Evolutionary conservation across 345 rosid species (phyloP).

Genomic region (Corymbia maculata): DNA sequence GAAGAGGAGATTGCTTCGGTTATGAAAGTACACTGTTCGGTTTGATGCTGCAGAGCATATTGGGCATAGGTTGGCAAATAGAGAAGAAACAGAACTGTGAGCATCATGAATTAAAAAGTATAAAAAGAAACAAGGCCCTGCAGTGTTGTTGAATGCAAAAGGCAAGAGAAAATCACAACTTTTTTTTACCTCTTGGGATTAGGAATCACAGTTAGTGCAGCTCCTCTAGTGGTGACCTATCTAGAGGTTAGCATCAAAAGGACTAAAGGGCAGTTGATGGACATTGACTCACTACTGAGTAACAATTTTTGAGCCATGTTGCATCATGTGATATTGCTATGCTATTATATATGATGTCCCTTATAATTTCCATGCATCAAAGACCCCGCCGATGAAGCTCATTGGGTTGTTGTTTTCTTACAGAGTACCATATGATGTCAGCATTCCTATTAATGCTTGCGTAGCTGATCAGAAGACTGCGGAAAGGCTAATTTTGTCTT

Average conservation of each 20-base stretch:
- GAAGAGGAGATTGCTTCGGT: background rate
- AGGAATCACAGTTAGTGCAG: background rate
- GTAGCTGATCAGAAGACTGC: too few species aligned
- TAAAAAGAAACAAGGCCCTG: background rate
- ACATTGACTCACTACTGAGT: background rate
- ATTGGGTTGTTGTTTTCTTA: too few species aligned
- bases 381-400: too few species aligned
- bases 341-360: too few species aligned
- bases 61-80: background rate
- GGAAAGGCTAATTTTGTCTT: too few species aligned
- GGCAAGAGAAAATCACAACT: too few species aligned
- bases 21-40: accelerated
- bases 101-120: background rate
- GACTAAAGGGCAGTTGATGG: background rate
- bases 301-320: background rate
- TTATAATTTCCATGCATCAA: too few species aligned
- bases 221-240: background rate
- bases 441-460: too few species aligned
- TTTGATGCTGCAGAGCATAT: background rate
- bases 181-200: background rate
- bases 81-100: background rate
- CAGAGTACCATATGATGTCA: too few species aligned
- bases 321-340: too few species aligned
- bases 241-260: background rate
- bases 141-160: background rate